Percentiles rank a stretch among this genome's conserved stretches.
Conservation (phyloP, 805 yeast genomes). For the Yarrowia deformans region DNA sequence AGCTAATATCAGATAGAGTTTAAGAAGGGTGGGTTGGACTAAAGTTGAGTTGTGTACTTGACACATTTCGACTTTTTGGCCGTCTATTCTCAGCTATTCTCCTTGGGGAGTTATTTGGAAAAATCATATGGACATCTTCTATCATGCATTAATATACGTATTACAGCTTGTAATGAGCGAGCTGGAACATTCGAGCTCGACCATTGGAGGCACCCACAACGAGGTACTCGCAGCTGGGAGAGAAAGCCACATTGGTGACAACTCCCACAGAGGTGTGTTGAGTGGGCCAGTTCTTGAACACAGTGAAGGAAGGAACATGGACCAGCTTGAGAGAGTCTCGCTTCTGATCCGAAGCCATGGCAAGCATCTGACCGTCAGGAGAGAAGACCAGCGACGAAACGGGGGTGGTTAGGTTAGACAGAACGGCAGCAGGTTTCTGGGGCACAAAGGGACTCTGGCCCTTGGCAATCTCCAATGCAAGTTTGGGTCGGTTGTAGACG, state of each 20-base stretch:
- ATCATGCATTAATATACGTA: slow-evolving; percentile 1
- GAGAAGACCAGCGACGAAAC: slow-evolving; percentile 77
- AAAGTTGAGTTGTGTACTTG: background rate
- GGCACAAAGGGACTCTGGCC: slow-evolving; percentile 48
- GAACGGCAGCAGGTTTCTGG: slow-evolving; percentile 52
- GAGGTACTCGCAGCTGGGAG: slow-evolving; percentile 81
- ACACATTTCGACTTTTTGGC: no score
- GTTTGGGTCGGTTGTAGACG: slow-evolving; percentile 65
- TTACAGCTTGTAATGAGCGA: slow-evolving; percentile 68
- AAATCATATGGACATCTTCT: background rate
- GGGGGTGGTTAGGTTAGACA: slow-evolving; percentile 83
- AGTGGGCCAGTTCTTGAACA: slow-evolving; percentile 96
- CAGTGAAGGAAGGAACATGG: slow-evolving; percentile 86
- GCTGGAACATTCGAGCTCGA: slow-evolving; percentile 83
- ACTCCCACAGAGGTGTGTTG: slow-evolving; percentile 96
- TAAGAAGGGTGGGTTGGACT: background rate
- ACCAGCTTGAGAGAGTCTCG: slow-evolving; percentile 86
- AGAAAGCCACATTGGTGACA: slow-evolving; percentile 80
- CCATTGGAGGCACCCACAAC: slow-evolving; percentile 94
- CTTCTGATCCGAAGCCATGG: slow-evolving; percentile 83
- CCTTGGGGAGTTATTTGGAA: background rate
- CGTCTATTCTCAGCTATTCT: background rate
- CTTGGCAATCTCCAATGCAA: slow-evolving; percentile 44
- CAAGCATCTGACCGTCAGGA: slow-evolving; percentile 86
- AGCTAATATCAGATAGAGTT: slow-evolving; percentile 9